Evolutionary conservation across 345 rosid species (phyloP).

Genomic region (Cochlearia excelsa): DNA sequence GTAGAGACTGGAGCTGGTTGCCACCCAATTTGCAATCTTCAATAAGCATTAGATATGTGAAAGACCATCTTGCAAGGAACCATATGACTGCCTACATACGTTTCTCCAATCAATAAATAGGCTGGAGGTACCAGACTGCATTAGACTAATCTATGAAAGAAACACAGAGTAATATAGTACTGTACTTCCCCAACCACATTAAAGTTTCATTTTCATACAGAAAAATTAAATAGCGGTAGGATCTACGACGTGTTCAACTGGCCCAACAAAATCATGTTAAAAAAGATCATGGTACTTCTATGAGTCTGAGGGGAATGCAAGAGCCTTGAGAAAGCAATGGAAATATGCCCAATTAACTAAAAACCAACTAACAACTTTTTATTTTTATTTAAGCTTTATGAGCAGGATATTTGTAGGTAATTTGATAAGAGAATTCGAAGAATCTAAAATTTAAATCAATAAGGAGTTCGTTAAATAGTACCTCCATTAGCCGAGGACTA

Average conservation of each 20-base stretch:
- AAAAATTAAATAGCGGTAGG: too few relatives aligned
- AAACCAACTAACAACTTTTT: neutral
- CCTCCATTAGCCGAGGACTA: slow-evolving; percentile 99
- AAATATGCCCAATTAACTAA: too few relatives aligned
- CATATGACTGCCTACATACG: slow-evolving; percentile 76
- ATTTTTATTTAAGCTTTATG: slow-evolving; percentile 4
- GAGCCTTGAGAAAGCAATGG: too few relatives aligned
- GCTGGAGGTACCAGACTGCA: slow-evolving; percentile 13
- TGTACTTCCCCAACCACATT: too few relatives aligned
- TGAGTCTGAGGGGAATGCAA: too few relatives aligned
- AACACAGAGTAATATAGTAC: too few relatives aligned
- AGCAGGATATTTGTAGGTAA: slow-evolving; percentile 10
- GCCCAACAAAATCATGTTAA: too few relatives aligned
- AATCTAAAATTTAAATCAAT: slow-evolving; percentile 1
- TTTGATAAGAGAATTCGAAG: slow-evolving; percentile 19
- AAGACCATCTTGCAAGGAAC: slow-evolving; percentile 98
- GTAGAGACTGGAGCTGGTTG: slow-evolving; percentile 48
- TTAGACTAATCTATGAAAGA: neutral
- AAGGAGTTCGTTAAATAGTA: slow-evolving; percentile 31
- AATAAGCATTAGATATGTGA: slow-evolving; percentile 70
- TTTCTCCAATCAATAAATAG: slow-evolving; percentile 25
- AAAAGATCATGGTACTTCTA: too few relatives aligned
- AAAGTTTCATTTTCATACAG: too few relatives aligned
- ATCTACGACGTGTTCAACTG: too few relatives aligned
- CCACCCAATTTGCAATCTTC: slow-evolving; percentile 54